Conservation (phyloP, 192 early-diverging fungal genomes). For the Rhizoclosmatium sp. region DNA sequence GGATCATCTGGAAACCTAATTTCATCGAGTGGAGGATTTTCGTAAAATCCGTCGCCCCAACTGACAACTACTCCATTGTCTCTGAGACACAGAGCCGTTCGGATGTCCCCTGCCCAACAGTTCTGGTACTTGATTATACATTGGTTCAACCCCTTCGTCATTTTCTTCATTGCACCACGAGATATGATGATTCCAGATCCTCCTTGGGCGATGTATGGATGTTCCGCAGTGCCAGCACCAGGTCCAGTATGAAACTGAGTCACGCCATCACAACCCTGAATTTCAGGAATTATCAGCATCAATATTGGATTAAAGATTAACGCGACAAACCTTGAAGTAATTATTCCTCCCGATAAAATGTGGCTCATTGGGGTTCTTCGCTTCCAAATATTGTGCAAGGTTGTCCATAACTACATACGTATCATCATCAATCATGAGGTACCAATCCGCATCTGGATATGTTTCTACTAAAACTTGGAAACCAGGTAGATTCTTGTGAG, state of each 20-base stretch:
- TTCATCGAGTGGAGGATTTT: constrained; percentile 23
- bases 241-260: constrained; percentile 46
- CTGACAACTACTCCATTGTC: constrained; percentile 43
- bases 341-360: constrained; percentile 57
- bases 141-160: constrained; percentile 36
- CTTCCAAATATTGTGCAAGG: constrained; percentile 41
- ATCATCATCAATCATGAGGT: constrained; percentile 72
- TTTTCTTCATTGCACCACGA: constrained; percentile 50
- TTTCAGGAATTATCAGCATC: constrained; percentile 4
- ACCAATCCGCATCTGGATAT: constrained; percentile 62
- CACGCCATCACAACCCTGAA: constrained; percentile 62
- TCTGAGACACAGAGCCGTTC: constrained; percentile 48
- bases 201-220: constrained; percentile 63
- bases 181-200: constrained; percentile 64
- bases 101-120: constrained; percentile 52
- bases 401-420: constrained; percentile 66
- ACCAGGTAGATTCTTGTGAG: constrained; percentile 66
- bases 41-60: constrained; percentile 30
- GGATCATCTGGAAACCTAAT: constrained; percentile 36
- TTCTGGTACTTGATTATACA: constrained; percentile 40
- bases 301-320: background rate
- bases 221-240: background rate
- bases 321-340: constrained; percentile 34
- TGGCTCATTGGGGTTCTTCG: constrained; percentile 44
- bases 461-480: constrained; percentile 51